Conservation (phyloP, 2,329 filamentous ascomycete species). For the Colletotrichum falcatum region DNA sequence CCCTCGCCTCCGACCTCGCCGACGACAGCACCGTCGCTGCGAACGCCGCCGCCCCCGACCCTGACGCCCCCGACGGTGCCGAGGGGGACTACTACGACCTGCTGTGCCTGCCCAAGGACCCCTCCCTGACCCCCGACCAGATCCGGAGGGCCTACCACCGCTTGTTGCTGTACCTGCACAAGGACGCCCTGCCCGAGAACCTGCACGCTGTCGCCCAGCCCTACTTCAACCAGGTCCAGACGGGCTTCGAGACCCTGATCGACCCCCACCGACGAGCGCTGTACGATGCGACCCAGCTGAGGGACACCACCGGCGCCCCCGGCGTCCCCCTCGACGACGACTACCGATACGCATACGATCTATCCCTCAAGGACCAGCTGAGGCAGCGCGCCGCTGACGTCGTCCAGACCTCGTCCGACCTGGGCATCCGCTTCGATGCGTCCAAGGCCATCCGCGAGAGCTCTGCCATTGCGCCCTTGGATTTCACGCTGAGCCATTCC, state of each 20-base stretch:
- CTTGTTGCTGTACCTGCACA: conserved; percentile 58
- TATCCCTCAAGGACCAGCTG: conserved; percentile 43
- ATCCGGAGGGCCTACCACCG: conserved; percentile 60
- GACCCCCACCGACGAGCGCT: conserved; percentile 55
- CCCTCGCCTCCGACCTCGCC: conserved; percentile 44
- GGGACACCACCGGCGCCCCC: conserved; percentile 28
- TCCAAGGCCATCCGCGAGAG: conserved; percentile 40
- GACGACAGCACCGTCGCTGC: conserved; percentile 42
- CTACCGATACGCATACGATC: conserved; percentile 43
- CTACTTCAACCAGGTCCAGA: conserved; percentile 56
- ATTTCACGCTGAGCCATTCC: conserved; percentile 56
- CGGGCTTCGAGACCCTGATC: conserved; percentile 62
- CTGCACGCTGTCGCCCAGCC: conserved; percentile 53
- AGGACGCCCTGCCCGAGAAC: conserved; percentile 55
- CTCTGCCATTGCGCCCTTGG: conserved; percentile 48
- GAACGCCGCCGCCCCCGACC: conserved; percentile 6
- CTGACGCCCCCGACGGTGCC: conserved; percentile 34
- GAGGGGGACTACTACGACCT: conserved; percentile 58
- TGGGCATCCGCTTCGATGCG: conserved; percentile 54
- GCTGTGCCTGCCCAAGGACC: conserved; percentile 55
- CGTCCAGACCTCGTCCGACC: conserved; percentile 50
- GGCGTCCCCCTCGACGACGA: conserved; percentile 37
- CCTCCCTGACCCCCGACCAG: conserved; percentile 48
- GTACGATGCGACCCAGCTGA: conserved; percentile 53
- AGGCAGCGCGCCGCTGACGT: conserved; percentile 43